Percentiles rank a stretch among this genome's conserved stretches.
Conservation (phyloP, 2,329 filamentous ascomycete species). For the Hymenoscyphus scutula region DNA sequence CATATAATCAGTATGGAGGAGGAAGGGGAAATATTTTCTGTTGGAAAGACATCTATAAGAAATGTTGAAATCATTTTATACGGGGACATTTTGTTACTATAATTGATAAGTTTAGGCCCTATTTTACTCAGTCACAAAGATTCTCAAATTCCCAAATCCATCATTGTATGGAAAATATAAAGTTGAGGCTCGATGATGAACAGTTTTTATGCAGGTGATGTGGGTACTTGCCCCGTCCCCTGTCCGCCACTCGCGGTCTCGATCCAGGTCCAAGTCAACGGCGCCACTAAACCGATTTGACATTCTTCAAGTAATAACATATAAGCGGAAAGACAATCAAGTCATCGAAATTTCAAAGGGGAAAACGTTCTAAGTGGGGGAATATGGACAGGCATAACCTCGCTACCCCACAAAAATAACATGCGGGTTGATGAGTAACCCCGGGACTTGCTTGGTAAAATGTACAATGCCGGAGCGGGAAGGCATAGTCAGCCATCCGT, state of each 20-base stretch:
- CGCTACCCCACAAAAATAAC: conserved; percentile 2
- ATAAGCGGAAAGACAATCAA: neutral
- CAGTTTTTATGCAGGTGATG: neutral
- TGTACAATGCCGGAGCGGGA: conserved; percentile 1
- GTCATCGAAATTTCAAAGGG: neutral
- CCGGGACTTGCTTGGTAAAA: conserved; percentile 2
- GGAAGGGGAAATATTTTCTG: neutral
- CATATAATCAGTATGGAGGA: neutral
- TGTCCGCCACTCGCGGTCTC: neutral
- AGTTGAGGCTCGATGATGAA: conserved; percentile 4
- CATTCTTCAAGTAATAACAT: neutral
- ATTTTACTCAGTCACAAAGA: too few species aligned
- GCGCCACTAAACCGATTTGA: neutral
- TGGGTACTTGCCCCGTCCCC: neutral
- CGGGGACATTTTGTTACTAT: too few species aligned
- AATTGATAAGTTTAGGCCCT: too few species aligned
- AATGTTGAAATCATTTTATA: neutral
- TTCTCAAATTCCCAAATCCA: neutral
- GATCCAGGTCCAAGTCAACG: neutral
- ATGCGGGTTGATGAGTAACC: conserved; percentile 8
- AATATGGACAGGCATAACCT: conserved; percentile 1
- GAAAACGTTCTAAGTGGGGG: neutral
- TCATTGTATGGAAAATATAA: neutral
- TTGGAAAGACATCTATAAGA: neutral
- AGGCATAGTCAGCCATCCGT: conserved; percentile 3